Evolutionary conservation across 148 eudicot species (phyloP).

Genomic region (Spergularia marina): DNA sequence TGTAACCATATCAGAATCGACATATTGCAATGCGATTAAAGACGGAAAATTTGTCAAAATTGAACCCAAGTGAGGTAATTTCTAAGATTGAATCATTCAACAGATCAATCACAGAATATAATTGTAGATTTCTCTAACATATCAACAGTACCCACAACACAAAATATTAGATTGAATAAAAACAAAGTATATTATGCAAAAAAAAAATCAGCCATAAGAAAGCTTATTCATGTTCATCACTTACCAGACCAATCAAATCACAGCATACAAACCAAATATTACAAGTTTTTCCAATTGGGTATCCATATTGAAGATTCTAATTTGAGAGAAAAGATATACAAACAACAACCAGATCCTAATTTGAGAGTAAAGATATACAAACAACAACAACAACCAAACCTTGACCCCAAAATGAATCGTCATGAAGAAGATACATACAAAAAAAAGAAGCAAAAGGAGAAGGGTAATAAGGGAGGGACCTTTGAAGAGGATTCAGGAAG

Average conservation of each 20-base stretch:
- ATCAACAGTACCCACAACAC: background rate
- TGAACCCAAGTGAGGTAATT: no score
- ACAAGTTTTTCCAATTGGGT: background rate
- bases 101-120: background rate
- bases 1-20: background rate
- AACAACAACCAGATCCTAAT: background rate
- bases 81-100: no score
- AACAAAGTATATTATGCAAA: background rate
- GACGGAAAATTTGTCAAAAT: no score
- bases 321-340: no score
- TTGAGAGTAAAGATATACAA: no score
- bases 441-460: background rate
- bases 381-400: no score
- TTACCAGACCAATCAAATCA: background rate
- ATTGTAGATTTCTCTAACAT: background rate
- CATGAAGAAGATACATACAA: no score
- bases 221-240: no score
- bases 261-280: background rate
- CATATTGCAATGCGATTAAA: no score
- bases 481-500: conserved; percentile 68
- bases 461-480: conserved; percentile 23
- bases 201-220: background rate
- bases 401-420: no score
- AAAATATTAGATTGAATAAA: background rate
- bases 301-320: background rate